phyloP scores from a whole-genome alignment of 2,329 filamentous ascomycete genomes.

The Alternaria sp. region DNA sequence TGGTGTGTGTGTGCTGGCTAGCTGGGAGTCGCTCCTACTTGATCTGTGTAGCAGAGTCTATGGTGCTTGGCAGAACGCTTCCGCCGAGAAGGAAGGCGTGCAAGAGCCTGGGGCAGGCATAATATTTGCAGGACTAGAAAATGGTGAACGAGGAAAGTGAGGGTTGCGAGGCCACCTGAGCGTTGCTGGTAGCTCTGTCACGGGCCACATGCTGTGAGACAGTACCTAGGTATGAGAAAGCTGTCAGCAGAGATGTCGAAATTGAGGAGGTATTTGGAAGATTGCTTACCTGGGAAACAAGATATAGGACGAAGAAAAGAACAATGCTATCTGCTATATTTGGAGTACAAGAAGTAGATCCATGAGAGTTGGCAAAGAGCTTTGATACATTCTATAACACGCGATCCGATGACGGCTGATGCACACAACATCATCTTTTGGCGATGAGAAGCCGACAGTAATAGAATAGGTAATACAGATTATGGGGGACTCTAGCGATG shows the following conservation, averaged over 20 bases:
- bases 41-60: background rate
- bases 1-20: background rate
- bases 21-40: background rate
- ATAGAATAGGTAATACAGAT: background rate
- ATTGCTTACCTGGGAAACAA: background rate
- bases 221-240: background rate
- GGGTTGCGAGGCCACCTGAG: background rate
- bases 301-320: background rate
- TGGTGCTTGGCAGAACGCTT: slow-evolving; percentile 1
- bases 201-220: background rate
- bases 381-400: too few relatives aligned
- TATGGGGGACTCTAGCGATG: background rate
- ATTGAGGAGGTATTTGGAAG: background rate
- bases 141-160: background rate
- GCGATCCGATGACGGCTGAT: too few relatives aligned
- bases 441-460: background rate
- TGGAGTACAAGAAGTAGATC: background rate
- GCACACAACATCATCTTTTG: too few relatives aligned
- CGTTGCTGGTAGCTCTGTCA: background rate
- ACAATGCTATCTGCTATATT: background rate
- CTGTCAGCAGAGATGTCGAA: background rate
- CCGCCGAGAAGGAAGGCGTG: background rate
- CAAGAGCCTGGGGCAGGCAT: background rate
- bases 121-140: background rate
- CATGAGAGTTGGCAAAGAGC: too few relatives aligned